Percentiles rank a stretch among this genome's conserved stretches.
Evolutionary conservation across 192 early-diverging fungal genomes (phyloP).

Genomic region (Mycoemilia scoparia): DNA sequence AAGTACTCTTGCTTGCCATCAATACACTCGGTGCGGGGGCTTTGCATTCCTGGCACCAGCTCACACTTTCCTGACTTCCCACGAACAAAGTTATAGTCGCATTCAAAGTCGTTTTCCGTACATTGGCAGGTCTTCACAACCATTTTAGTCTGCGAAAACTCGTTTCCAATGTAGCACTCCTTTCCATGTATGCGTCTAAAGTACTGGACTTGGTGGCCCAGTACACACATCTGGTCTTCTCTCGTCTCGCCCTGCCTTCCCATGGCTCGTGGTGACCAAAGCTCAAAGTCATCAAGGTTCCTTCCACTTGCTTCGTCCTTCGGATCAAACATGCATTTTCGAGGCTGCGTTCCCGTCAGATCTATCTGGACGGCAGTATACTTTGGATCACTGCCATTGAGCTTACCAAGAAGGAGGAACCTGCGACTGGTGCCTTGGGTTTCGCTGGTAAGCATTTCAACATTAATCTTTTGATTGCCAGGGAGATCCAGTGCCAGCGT

Average conservation of each 20-base stretch:
- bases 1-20: constrained; percentile 36
- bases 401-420: constrained; percentile 58
- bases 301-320: constrained; percentile 8
- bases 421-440: constrained; percentile 49
- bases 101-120: constrained; percentile 67
- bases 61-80: constrained; percentile 40
- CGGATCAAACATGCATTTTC: constrained; percentile 25
- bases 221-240: constrained; percentile 35
- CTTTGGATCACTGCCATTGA: constrained; percentile 6
- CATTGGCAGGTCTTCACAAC: constrained; percentile 52
- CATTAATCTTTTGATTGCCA: constrained; percentile 42
- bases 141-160: constrained; percentile 36
- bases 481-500: constrained; percentile 40
- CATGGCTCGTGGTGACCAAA: constrained; percentile 37
- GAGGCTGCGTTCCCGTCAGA: constrained; percentile 26
- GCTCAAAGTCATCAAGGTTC: constrained; percentile 46
- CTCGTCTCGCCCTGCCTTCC: constrained; percentile 6
- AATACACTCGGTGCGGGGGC: constrained; percentile 35
- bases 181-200: constrained; percentile 45
- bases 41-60: constrained; percentile 35
- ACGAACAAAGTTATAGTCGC: constrained; percentile 70
- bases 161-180: constrained; percentile 58
- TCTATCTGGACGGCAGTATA: constrained; percentile 20
- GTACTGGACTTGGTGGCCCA: constrained; percentile 50
- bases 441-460: constrained; percentile 49